A percentile compares a stretch with the other conserved stretches of the same genome.
These are phyloP conservation scores for Aspergillus fructus DNA, from an alignment of 2,329 filamentous ascomycete species.

Conservation along the genomic window DNA sequence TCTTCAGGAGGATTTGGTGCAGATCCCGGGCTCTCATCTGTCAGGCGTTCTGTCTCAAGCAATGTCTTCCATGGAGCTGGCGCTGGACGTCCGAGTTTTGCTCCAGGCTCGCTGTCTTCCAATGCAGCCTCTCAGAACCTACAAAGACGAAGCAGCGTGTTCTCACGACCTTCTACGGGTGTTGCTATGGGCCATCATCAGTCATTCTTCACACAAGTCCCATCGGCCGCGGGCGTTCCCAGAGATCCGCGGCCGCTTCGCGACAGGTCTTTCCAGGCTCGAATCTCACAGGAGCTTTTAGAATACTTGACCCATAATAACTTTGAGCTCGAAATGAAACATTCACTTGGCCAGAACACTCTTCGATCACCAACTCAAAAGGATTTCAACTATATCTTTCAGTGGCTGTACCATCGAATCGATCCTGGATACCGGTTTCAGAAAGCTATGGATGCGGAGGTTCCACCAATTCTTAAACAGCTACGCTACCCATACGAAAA, in stretches of 20 bases:
- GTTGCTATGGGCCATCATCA: constrained; percentile 78
- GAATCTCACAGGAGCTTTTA: constrained; percentile 83
- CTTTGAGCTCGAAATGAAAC: constrained; percentile 97
- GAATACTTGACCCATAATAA: constrained; percentile 93
- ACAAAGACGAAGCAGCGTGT: constrained; percentile 76
- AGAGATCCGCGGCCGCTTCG: constrained; percentile 83
- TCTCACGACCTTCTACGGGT: constrained; percentile 67
- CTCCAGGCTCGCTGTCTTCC: constrained; percentile 57
- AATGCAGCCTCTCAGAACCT: constrained; percentile 55
- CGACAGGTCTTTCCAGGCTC: constrained; percentile 74
- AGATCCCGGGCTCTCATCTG: constrained; percentile 77
- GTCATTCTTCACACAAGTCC: constrained; percentile 90
- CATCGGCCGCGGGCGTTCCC: constrained; percentile 76
- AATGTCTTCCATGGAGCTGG: constrained; percentile 58
- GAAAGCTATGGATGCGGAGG: constrained; percentile 93
- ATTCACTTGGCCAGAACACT: constrained; percentile 84
- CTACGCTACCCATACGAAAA: constrained; percentile 92
- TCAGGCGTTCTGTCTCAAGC: constrained; percentile 76
- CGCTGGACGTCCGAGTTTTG: constrained; percentile 70
- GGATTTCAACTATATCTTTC: constrained; percentile 96
- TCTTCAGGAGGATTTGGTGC: constrained; percentile 72
- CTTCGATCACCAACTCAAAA: constrained; percentile 95
- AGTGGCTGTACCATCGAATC: constrained; percentile 95
- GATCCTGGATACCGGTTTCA: constrained; percentile 91
- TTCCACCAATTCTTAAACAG: constrained; percentile 88